Evolutionary conservation across 768 basidiomycete species (phyloP), one percentile per base, ranked within the genome.

Genomic region (Multifurca ochricompacta): DNA sequence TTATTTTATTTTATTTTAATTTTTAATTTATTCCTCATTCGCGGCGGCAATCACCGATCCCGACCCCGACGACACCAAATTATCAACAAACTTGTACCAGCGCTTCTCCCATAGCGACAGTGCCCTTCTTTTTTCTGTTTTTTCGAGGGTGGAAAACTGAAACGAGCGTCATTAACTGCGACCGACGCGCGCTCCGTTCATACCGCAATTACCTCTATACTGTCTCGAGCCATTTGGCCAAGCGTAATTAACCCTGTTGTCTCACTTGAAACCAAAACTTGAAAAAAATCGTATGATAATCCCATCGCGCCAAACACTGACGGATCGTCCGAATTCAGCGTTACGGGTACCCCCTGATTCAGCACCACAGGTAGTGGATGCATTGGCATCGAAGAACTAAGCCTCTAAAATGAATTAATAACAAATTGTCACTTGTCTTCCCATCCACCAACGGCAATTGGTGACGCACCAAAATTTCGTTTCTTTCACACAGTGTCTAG

Each of bases 301-400:
- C 86, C 86, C 78, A 83, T 81, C 59, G 85, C 86, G 13, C 85
- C 84, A 61, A 91, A 90, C 21, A 83, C 74, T 0, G 85, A 72
- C 3, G 88, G 88, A 62, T 90, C 87, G 62, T 90, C 88, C 6
- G 82, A 86, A 62, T 76, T 79, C 3, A 90, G 73, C 0, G 78
- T 80, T 6, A 90, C 81, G 3, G 83, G 81, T 7, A 89, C 75
- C 1, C 86, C 85, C 56, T 87, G 73, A 65, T 85, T 89, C 45
- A 90, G 65, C 34, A 87, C 63, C n/a, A 77, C 72, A 1, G 85
- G 84, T 25, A 90, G 71, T 1, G 85, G 86, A 65, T 90, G 87
- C 77, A 80, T 83, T 2, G 82, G 82, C 80, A 89, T 89, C 4
- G 86, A 87, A 8, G 85, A 80, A 3, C 86, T 84, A 48, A 87